These are phyloP conservation scores for Diplodia intermedia DNA, from an alignment of 2,329 filamentous ascomycete species.

Conservation along the genomic window DNA sequence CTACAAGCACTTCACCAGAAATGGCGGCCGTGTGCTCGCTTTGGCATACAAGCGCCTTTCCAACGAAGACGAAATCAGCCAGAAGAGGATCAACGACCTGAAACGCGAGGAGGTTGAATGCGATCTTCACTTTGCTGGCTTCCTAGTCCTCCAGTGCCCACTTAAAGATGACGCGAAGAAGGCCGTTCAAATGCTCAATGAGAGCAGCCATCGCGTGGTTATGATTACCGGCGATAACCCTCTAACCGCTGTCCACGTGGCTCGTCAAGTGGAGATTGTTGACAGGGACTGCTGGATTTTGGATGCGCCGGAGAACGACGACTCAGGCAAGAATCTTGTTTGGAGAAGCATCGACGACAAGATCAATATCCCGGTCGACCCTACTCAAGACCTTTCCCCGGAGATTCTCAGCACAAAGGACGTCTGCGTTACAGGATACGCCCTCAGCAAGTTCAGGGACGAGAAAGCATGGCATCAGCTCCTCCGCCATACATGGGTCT, in stretches of 20 bases:
- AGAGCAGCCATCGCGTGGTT: slow-evolving; percentile 96
- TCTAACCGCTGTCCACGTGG: slow-evolving; percentile 93
- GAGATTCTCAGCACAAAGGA: slow-evolving; percentile 86
- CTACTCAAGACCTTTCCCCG: slow-evolving; percentile 77
- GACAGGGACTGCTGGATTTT: slow-evolving; percentile 94
- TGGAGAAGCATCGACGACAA: slow-evolving; percentile 97
- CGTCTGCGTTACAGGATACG: slow-evolving; percentile 94
- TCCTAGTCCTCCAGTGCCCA: slow-evolving; percentile 92
- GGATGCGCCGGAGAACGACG: slow-evolving; percentile 90
- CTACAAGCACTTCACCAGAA: slow-evolving; percentile 96
- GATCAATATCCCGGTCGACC: slow-evolving; percentile 83
- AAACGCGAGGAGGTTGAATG: slow-evolving; percentile 92
- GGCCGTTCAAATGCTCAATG: slow-evolving; percentile 94
- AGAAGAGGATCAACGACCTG: slow-evolving; percentile 87
- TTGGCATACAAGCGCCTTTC: slow-evolving; percentile 93
- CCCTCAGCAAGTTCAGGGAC: slow-evolving; percentile 84
- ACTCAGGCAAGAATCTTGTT: slow-evolving; percentile 78
- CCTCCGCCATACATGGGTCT: slow-evolving; percentile 92
- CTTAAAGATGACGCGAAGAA: slow-evolving; percentile 96
- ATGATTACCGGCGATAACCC: slow-evolving; percentile 99
- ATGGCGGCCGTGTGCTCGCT: slow-evolving; percentile 91
- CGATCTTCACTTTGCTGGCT: slow-evolving; percentile 87
- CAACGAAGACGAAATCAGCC: slow-evolving; percentile 78
- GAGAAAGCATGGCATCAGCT: slow-evolving; percentile 78
- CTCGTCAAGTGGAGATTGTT: slow-evolving; percentile 94